A percentile compares a stretch with the other conserved stretches of the same genome.
Conservation (phyloP, 352 stramenopile genomes). For the Globisporangium echinulatum region DNA sequence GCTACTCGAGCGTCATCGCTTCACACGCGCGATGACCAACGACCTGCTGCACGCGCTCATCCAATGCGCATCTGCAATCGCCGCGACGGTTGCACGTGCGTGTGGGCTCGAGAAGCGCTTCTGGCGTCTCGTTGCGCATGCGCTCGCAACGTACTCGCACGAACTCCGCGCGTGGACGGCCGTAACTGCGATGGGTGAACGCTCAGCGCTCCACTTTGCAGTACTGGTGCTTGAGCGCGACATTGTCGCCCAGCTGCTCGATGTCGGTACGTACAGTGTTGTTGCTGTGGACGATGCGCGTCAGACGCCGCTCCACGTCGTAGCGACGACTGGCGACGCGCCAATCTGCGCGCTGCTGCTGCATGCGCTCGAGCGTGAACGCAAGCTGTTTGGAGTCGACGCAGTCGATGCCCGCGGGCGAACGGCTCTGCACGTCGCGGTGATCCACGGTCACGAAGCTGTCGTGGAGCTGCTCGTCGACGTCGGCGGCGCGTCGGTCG, state of each 20-base stretch:
- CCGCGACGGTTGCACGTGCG: slow-evolving; percentile 25
- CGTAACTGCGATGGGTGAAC: slow-evolving; percentile 24
- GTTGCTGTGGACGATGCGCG: slow-evolving; percentile 34
- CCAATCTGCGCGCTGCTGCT: slow-evolving; percentile 37
- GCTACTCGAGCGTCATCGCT: slow-evolving; percentile 28
- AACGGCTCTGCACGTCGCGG: slow-evolving; percentile 41
- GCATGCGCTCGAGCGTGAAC: slow-evolving; percentile 19
- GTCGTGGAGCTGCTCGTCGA: slow-evolving; percentile 29
- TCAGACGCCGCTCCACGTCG: slow-evolving; percentile 43
- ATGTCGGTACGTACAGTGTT: slow-evolving; percentile 34
- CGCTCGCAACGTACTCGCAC: slow-evolving; percentile 28
- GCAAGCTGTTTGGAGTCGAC: slow-evolving; percentile 1
- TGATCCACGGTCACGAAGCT: slow-evolving; percentile 37
- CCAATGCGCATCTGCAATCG: slow-evolving; percentile 24
- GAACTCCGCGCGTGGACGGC: slow-evolving; percentile 23
- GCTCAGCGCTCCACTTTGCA: slow-evolving; percentile 41
- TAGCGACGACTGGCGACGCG: slow-evolving; percentile 31
- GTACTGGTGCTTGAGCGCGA: slow-evolving; percentile 30
- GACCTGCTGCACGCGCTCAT: slow-evolving; percentile 41
- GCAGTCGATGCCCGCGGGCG: slow-evolving; percentile 23
- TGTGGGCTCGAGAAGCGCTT: slow-evolving; percentile 30
- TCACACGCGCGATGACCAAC: slow-evolving; percentile 24
- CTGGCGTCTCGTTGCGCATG: slow-evolving; percentile 28
- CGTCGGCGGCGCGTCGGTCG: slow-evolving; percentile 32
- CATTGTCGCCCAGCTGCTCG: slow-evolving; percentile 28